Evolutionary conservation across 2,329 filamentous ascomycete genomes (phyloP).

Genomic region (Beauveria asiatica): DNA sequence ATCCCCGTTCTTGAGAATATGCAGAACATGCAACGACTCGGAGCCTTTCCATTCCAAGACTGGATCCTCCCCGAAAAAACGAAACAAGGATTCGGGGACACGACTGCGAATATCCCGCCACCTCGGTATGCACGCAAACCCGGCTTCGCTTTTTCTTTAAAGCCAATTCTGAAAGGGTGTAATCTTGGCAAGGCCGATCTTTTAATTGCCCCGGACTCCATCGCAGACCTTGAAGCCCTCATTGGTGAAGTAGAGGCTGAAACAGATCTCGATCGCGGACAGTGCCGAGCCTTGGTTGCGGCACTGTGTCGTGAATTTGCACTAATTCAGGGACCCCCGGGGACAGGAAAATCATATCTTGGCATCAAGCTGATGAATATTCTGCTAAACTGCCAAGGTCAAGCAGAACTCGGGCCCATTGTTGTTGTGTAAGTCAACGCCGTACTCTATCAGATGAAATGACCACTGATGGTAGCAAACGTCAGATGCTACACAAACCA

Average conservation of each 20-base stretch:
- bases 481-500: slow-evolving; percentile 32
- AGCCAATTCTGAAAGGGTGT: neutral
- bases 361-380: slow-evolving; percentile 49
- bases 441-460: slow-evolving; percentile 25
- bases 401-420: slow-evolving; percentile 36
- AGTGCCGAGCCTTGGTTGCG: slow-evolving; percentile 41
- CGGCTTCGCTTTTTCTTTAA: slow-evolving; percentile 3
- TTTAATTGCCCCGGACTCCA: neutral
- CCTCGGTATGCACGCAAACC: slow-evolving; percentile 2
- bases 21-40: slow-evolving; percentile 5
- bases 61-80: slow-evolving; percentile 5
- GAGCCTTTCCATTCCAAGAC: neutral
- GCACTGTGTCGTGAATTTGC: slow-evolving; percentile 46
- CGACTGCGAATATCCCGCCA: neutral
- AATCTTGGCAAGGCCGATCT: neutral
- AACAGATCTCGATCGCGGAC: slow-evolving; percentile 43
- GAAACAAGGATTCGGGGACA: neutral
- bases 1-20: slow-evolving; percentile 2
- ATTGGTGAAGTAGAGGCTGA: neutral
- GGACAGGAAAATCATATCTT: slow-evolving; percentile 58
- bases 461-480: neutral
- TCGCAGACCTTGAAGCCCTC: neutral
- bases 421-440: slow-evolving; percentile 20
- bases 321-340: slow-evolving; percentile 60
- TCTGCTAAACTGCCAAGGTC: slow-evolving; percentile 34